phyloP scores from a whole-genome alignment of 2,329 filamentous ascomycete genomes.

The Claviceps spartinae region DNA sequence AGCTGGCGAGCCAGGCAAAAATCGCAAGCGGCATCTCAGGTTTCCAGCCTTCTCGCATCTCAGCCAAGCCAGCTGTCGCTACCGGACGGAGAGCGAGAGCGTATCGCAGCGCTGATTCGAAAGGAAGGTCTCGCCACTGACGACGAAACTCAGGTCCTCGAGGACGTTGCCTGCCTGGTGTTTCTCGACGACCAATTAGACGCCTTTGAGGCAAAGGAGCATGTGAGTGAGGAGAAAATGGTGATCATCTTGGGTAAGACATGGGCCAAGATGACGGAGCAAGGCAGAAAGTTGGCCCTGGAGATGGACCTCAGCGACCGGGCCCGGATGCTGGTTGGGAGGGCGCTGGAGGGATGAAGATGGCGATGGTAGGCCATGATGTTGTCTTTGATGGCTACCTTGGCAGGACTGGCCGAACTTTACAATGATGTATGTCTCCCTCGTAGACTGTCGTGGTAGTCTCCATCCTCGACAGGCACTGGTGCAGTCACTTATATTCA shows the following conservation, averaged over 20 bases:
- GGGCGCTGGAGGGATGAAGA: slow-evolving; percentile 34
- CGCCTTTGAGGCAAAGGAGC: slow-evolving; percentile 53
- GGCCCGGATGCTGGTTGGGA: slow-evolving; percentile 46
- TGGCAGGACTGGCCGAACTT: no score
- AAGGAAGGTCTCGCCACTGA: slow-evolving; percentile 57
- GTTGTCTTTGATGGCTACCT: no score
- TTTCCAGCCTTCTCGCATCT: slow-evolving; percentile 40
- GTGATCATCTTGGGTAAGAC: slow-evolving; percentile 58
- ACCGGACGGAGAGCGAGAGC: slow-evolving; percentile 36
- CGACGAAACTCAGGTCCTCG: slow-evolving; percentile 57
- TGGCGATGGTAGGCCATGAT: neutral
- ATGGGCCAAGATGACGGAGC: slow-evolving; percentile 60
- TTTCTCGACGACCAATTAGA: slow-evolving; percentile 83
- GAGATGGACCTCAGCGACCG: slow-evolving; percentile 50
- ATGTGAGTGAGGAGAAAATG: slow-evolving; percentile 64
- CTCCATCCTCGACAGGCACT: no score
- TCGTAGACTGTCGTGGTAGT: no score
- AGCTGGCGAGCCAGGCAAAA: slow-evolving; percentile 67
- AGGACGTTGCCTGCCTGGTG: slow-evolving; percentile 77
- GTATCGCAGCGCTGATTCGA: slow-evolving; percentile 58
- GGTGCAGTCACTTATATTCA: no score
- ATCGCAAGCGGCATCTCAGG: slow-evolving; percentile 41
- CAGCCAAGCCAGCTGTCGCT: slow-evolving; percentile 24
- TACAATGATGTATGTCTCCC: no score
- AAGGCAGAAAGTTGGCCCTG: slow-evolving; percentile 50